Evolutionary conservation across 352 stramenopile genomes (phyloP), one percentile per base, ranked within the genome.

Genomic region (Pythium rhizo-oryzae): DNA sequence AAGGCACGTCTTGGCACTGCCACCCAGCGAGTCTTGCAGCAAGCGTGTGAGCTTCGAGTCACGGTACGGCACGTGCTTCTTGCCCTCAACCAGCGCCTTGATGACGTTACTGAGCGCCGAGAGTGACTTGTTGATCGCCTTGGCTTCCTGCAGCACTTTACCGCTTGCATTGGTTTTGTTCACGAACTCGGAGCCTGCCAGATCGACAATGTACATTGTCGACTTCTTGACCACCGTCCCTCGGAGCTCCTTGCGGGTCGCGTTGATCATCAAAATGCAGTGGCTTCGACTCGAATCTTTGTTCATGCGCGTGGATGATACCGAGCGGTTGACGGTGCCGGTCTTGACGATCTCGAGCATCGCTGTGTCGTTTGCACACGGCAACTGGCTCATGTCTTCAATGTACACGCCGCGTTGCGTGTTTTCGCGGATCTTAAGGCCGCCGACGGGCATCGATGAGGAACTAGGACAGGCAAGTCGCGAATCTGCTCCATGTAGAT

Each of bases 1-100:
- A 60, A 99, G 89, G 59, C 93, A 97, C 19, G 96, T 99, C 74
- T 98, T 98, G 56, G 93, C 96, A 35, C 83, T 83, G 6, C 96
- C 96, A 23, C 96, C 93, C 0, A 99, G 78, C 25, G 85, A 96
- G 57, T 94, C 94, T 37, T 96, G 88, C 8, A 96, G 72, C 16
- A 96, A 62, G 12, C 88, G 81, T 12, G 88, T 96, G 57, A 94
- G 80, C 54, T 96, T 96, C 15, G 86, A 94, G 65, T 94, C 88
- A 33, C 88, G 80, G 51, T 96, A 96, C 1, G 93, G 93, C 9
- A 98, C 90, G 62, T 97, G 89, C 41, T 89, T 89, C 56, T 92
- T 91, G 60, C 77, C 74, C 9, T 94, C 84, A 8, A 80, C 85
- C 12, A 97, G 76, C 21, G 82, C 86, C 59, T 93, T 92, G 60